Evolutionary conservation across 2,329 filamentous ascomycete genomes (phyloP), one percentile per base, ranked within the genome.

Genomic region (Arthrinium puccinioides): DNA sequence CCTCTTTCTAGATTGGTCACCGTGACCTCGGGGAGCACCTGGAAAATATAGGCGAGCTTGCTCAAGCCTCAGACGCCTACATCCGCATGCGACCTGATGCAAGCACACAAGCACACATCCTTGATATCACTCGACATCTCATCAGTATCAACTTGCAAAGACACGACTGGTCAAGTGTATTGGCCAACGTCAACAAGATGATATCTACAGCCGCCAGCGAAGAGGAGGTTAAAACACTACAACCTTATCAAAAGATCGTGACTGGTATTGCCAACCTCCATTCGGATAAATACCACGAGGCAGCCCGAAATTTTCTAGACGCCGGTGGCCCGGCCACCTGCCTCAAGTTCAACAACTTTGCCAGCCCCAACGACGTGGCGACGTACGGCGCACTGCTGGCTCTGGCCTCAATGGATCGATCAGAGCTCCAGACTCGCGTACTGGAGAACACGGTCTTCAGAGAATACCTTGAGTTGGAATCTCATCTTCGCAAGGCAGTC

Each of bases 401-500:
- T 6, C 74, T 98, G 18, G 90, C 90, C 19, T 88, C 87, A 2
- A 94, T 97, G 84, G 75, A 85, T 42, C 79, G 92, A 32, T 67
- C 71, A 7, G 79, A 87, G 43, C 70, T 98, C 16, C 84, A 92
- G 57, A 66, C 63, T 6, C 69, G 70, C 6, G 87, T 97, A 3
- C 74, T 98, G 1, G 86, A 92, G 25, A 94, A 87, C 54, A 67
- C 68, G 23, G 69, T 72, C 9, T 98, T 98, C 66, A 83, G 92
- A 36, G 79, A 76, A 31, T 95, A 92, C 55, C 74, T 98, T 11
- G 92, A 97, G 58, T 73, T 94, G 1, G 92, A 97, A 61, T 88
- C 90, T 4, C 90, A 97, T 53, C 84, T 98, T 44, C 85, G 92
- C 45, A 89, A 89, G 41, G 90, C 92, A 10, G 84, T 98, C 49